Evolutionary conservation across 768 basidiomycete species (phyloP).

Genomic region (Mycena epipterygia): DNA sequence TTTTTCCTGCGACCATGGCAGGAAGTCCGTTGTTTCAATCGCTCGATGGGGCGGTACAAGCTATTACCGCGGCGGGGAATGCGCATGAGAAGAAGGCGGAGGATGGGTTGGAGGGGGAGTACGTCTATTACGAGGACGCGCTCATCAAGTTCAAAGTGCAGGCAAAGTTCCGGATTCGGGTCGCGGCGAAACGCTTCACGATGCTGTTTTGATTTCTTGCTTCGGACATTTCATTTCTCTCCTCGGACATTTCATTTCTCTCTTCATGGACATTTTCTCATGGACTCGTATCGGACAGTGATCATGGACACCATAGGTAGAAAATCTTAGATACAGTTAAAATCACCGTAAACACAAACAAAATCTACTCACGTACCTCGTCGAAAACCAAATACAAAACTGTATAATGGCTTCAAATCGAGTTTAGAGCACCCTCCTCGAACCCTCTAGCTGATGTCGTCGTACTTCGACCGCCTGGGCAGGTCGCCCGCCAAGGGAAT

Average conservation of each 20-base stretch:
- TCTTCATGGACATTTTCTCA: neutral
- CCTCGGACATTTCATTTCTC: neutral
- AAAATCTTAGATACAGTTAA: neutral
- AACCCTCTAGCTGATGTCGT: no score
- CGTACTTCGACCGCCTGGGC: neutral
- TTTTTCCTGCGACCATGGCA: constrained; percentile 24
- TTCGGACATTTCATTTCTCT: neutral
- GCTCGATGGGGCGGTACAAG: constrained; percentile 23
- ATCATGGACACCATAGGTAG: neutral
- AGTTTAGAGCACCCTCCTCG: no score
- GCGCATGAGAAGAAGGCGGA: neutral
- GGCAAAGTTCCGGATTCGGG: neutral
- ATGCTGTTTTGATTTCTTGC: constrained; percentile 8
- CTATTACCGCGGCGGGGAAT: neutral
- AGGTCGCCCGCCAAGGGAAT: no score
- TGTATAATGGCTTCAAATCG: no score
- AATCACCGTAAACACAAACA: neutral
- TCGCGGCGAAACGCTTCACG: constrained; percentile 7
- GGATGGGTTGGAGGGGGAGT: neutral
- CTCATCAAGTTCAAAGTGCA: constrained; percentile 15
- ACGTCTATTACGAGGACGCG: neutral
- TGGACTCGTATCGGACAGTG: neutral
- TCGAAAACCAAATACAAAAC: no score
- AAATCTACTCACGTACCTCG: neutral
- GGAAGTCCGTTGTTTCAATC: constrained; percentile 32